These are phyloP conservation scores for Themeda triandra DNA, from an alignment of 176 grass and related monocot genomes.

Conservation along the genomic window DNA sequence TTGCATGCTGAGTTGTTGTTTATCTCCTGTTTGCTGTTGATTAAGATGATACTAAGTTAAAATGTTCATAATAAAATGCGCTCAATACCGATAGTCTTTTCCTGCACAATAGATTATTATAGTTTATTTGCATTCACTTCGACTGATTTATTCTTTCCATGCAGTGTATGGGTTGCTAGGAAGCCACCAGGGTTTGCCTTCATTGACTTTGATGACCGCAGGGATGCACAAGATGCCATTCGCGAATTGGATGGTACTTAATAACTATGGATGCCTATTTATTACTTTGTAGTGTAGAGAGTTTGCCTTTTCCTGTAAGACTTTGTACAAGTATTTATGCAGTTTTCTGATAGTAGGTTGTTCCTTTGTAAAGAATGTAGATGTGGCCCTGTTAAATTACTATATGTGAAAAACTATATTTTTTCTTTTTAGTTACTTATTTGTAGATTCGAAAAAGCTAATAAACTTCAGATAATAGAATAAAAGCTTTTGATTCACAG, in stretches of 20 bases:
- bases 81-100: neutral
- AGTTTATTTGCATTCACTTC: constrained; percentile 19
- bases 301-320: neutral
- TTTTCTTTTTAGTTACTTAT: neutral
- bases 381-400: neutral
- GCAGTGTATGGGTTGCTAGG: constrained; percentile 96
- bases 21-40: neutral
- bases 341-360: neutral
- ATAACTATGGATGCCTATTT: neutral
- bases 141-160: constrained; percentile 19
- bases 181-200: constrained; percentile 89
- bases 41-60: neutral
- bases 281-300: neutral
- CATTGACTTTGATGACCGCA: constrained; percentile 83
- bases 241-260: constrained; percentile 73
- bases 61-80: neutral
- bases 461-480: neutral
- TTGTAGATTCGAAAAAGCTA: neutral
- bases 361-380: neutral
- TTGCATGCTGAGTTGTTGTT: neutral
- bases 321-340: neutral
- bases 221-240: constrained; percentile 83
- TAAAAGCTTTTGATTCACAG: neutral
- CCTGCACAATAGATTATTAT: neutral
- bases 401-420: neutral